phyloP scores from a whole-genome alignment of 2,329 filamentous ascomycete genomes.

The Alternaria alternata region DNA sequence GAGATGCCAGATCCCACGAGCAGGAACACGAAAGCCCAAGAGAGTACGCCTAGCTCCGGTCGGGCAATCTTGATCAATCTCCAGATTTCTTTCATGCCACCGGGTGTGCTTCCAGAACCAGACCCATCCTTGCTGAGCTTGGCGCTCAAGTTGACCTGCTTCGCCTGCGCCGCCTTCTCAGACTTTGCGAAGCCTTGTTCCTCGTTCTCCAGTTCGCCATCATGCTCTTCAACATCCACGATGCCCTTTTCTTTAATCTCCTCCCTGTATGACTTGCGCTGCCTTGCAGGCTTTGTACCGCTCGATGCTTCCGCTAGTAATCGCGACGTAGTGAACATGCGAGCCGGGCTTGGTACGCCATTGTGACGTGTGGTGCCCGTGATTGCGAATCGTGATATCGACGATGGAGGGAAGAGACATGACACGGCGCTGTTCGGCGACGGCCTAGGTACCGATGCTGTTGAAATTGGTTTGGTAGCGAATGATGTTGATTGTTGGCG shows the following conservation, averaged over 20 bases:
- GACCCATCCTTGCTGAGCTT: slow-evolving; percentile 83
- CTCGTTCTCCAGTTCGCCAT: slow-evolving; percentile 62
- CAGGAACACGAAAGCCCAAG: slow-evolving; percentile 83
- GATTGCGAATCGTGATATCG: slow-evolving; percentile 23
- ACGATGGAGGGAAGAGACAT: slow-evolving; percentile 22
- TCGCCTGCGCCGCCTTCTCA: slow-evolving; percentile 85
- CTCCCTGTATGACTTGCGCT: slow-evolving; percentile 48
- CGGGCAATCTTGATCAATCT: slow-evolving; percentile 87
- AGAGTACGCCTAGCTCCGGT: slow-evolving; percentile 81
- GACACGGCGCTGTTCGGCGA: slow-evolving; percentile 15
- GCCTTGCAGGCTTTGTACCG: slow-evolving; percentile 23
- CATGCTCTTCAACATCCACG: slow-evolving; percentile 48
- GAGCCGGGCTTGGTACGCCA: slow-evolving; percentile 34
- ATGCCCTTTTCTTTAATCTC: slow-evolving; percentile 50
- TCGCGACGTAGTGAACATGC: slow-evolving; percentile 41
- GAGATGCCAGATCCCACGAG: slow-evolving; percentile 91
- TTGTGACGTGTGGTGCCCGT: slow-evolving; percentile 35
- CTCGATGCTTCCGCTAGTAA: slow-evolving; percentile 36
- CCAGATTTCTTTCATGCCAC: slow-evolving; percentile 77
- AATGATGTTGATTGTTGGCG: slow-evolving; percentile 29
- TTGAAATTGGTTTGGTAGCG: slow-evolving; percentile 18
- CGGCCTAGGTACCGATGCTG: not conserved
- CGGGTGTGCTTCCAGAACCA: slow-evolving; percentile 54
- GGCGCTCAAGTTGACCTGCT: slow-evolving; percentile 88
- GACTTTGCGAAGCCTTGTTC: slow-evolving; percentile 73